Base-by-base conservation (phyloP, 352 stramenopile genomes). In the Stephanocyclus meneghinianus region DNA sequence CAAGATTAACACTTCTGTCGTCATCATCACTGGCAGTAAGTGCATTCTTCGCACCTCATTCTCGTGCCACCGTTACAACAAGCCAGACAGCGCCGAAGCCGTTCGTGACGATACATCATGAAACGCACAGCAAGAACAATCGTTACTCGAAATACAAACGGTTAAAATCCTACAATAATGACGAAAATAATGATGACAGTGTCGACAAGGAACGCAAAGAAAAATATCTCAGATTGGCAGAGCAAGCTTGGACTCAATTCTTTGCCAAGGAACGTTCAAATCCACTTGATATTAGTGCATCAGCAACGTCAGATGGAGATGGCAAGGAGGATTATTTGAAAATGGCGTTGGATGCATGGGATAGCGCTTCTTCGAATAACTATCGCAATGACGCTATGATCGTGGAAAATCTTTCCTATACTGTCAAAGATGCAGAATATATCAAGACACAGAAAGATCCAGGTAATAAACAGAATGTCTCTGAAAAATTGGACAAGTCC, bases 341-440 rank as follows among this genome's bases (percentile, higher is more conserved):
- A 48, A 65, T 65, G 57, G 57, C 57, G 7, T 32, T 65, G 18
- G 35, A 18, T 11, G 57, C 57, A 5, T 65, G 57, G 57, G 37
- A 65, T 13, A 32, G 13, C n/a, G 45, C 45, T 2, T 53, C n/a
- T 26, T 26, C 13, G 13, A 21, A 53, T 6, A 53, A 53, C 6
- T 16, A 53, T 26, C 10, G 16, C 10, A 3, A 13, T 44, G n/a
- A 7, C 29, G 53, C 5, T 62, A 26, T 3, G 5, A 26, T 44
- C 0, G 40, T 15, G 11, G 53, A 9, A 0, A 26, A 40, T 40
- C 42, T 53, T 16, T 6, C 10, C 10, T 21, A 9, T 21, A 21
- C n/a, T 21, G 45, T 53, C n/a, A 1, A 53, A 16, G 5, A 21
- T 53, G 45, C 1, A 10, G 45, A 4, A 21, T 6, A 53, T 16